phyloP scores from a whole-genome alignment of 192 early-diverging fungal genomes.

The Pilaira anomala region DNA sequence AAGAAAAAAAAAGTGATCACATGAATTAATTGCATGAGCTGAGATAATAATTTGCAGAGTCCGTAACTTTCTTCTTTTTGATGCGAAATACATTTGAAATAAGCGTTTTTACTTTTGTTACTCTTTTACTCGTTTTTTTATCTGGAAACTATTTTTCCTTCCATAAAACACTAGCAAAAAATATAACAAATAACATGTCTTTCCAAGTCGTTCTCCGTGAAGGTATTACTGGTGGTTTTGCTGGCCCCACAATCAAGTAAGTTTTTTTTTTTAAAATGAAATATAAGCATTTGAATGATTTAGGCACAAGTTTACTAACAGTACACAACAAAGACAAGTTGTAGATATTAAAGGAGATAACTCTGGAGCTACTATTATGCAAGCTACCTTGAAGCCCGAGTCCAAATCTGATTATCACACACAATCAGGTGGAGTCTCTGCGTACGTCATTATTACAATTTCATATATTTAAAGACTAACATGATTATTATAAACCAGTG shows the following conservation, averaged over 20 bases:
- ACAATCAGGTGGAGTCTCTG: constrained; percentile 8
- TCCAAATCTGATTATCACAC: constrained; percentile 26
- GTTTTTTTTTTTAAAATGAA: constrained; percentile 9
- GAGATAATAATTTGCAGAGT: constrained; percentile 8
- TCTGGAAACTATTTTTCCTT: neutral
- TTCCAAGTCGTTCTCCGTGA: constrained; percentile 32
- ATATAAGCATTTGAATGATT: neutral
- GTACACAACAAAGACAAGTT: constrained; percentile 22
- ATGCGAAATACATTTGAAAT: constrained; percentile 6
- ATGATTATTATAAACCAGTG: neutral
- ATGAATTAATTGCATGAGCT: neutral
- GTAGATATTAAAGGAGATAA: constrained; percentile 33
- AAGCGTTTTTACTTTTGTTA: constrained; percentile 7
- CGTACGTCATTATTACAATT: constrained; percentile 18
- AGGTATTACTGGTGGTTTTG: constrained; percentile 38
- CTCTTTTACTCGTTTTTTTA: constrained; percentile 4
- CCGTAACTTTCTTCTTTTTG: neutral
- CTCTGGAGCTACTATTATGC: constrained; percentile 25
- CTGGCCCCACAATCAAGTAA: constrained; percentile 32
- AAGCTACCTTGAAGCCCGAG: constrained; percentile 21
- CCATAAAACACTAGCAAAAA: neutral
- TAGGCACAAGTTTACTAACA: constrained; percentile 1
- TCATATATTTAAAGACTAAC: neutral
- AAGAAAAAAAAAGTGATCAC: neutral
- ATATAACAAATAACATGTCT: constrained; percentile 3